Evolutionary conservation across 2,329 filamentous ascomycete species (phyloP).

Genomic region (Penicillium expansum): DNA sequence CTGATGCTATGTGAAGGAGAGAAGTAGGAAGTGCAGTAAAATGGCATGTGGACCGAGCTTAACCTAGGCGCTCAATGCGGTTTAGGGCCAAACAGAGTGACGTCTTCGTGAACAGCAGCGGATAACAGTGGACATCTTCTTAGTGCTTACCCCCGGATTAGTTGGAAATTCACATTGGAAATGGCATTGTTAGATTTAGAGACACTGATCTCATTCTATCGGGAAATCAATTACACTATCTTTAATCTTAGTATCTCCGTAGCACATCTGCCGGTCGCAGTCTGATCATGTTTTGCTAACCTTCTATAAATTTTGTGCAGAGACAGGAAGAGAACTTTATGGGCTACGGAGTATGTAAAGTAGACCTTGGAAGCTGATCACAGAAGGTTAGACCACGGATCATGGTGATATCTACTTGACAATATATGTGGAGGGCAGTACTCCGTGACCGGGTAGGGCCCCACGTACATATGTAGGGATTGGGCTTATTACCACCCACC

Average conservation of each 20-base stretch:
- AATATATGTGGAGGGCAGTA: conserved; percentile 9
- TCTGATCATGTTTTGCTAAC: neutral
- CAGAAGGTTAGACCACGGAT: neutral
- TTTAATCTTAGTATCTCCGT: neutral
- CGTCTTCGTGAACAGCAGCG: conserved; percentile 24
- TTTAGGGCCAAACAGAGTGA: conserved; percentile 28
- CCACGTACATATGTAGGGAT: neutral
- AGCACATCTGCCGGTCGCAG: neutral
- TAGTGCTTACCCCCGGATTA: neutral
- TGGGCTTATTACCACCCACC: neutral
- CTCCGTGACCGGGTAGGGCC: neutral
- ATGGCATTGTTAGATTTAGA: neutral
- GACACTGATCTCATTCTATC: neutral
- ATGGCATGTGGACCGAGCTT: conserved; percentile 29
- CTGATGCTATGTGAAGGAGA: conserved; percentile 7
- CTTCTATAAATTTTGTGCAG: neutral
- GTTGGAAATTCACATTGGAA: neutral
- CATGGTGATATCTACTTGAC: neutral
- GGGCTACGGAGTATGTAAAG: neutral
- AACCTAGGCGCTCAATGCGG: conserved; percentile 14
- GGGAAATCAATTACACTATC: neutral
- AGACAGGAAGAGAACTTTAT: neutral
- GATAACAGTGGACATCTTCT: neutral
- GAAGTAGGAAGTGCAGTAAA: conserved; percentile 11
- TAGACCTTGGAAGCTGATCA: neutral